Evolutionary conservation across 129 eudicot species (phyloP), one percentile per base, ranked within the genome.

Genomic region (Arctium lappa): DNA sequence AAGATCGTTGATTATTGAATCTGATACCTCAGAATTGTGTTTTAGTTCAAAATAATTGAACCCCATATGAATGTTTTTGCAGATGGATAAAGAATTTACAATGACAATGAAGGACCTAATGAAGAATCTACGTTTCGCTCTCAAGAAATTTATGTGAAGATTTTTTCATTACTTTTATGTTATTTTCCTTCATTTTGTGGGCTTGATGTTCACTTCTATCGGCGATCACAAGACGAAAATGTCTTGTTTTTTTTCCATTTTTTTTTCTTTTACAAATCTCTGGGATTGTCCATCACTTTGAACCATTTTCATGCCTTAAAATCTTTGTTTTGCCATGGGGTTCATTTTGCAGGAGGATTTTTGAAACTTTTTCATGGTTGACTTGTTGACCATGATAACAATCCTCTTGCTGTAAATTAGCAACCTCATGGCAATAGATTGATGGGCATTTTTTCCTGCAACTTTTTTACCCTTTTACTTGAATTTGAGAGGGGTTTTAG

Each of bases 261-360:
- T 27, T 27, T 74, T 83, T 87, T 63, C 44, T 63, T 40, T 74
- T 30, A 56, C 53, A 11, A n/a, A 66, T 82, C 33, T 69, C 73
- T 83, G 84, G 6, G 82, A 15, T 72, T 72, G 72, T 83, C 88
- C 85, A 92, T 87, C 89, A 74, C 70, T 38, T 81, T 56, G 80
- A 42, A 87, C 82, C 80, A 86, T 86, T 68, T 84, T 73, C 29
- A 79, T 88, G 68, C 77, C 82, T 34, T 74, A 1, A 18, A 60
- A 77, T 76, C 50, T 79, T 76, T 78, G 83, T 91, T 89, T 84
- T 85, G 88, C 87, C 65, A 71, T 85, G 89, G 83, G 97, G 89
- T 86, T 88, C 86, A 83, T 91, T 93, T 91, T 91, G 84, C 79
- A 93, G 88, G 86, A 89, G 92, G 91, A 66, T 87, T 87, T 93